Evolutionary conservation across 371 early-diverging fungal genomes (phyloP).

Genomic region (Mortierella sp.): DNA sequence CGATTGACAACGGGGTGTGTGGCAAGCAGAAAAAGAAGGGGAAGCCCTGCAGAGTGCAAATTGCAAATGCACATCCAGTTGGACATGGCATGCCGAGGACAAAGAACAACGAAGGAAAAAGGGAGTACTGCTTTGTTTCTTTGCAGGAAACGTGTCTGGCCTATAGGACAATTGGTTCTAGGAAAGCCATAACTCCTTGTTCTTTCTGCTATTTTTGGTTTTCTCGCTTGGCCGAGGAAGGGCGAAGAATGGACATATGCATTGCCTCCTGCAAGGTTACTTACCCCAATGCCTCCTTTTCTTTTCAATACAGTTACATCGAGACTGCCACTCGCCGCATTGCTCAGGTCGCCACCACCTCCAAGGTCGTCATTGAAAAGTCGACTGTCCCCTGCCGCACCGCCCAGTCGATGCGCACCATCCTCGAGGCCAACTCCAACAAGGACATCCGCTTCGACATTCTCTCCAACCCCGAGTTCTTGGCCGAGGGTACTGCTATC

Average conservation of each 20-base stretch:
- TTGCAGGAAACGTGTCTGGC: conserved; percentile 26
- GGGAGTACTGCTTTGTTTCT: not conserved
- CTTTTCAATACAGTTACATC: conserved; percentile 71
- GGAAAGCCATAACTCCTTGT: conserved; percentile 18
- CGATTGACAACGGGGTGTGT: not conserved
- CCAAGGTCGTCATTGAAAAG: conserved; percentile 95
- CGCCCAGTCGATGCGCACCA: conserved; percentile 90
- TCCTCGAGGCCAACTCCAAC: conserved; percentile 87
- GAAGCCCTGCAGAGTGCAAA: not conserved
- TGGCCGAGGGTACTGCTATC: conserved; percentile 96
- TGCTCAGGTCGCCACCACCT: conserved; percentile 83
- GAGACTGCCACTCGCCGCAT: conserved; percentile 91
- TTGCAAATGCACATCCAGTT: not conserved
- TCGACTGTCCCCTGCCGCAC: conserved; percentile 97
- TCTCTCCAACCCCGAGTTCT: conserved; percentile 96
- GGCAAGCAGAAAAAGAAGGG: not conserved
- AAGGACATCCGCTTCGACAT: conserved; percentile 86
- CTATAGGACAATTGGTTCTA: conserved; percentile 19
- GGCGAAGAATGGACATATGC: not conserved
- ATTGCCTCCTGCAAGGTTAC: not conserved
- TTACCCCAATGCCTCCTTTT: not conserved
- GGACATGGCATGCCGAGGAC: not conserved
- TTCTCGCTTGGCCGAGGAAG: not conserved
- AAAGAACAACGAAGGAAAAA: not conserved
- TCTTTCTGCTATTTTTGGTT: conserved; percentile 10